Evolutionary conservation across 495 filamentous ascomycete genomes (phyloP).

Genomic region (Apiosordaria backusii): DNA sequence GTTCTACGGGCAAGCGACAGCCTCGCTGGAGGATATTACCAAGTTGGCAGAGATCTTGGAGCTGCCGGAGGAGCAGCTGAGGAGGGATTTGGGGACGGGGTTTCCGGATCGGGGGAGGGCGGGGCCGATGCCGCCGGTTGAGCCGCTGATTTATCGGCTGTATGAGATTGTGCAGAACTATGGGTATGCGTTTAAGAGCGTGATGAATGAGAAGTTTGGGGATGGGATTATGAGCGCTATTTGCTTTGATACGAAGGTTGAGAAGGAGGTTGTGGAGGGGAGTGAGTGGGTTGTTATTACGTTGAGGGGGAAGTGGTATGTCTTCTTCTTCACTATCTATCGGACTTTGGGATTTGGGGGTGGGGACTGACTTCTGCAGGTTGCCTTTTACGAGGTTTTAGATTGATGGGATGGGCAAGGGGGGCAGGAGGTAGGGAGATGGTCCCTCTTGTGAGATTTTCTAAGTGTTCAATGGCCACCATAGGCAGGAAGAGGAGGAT

Average conservation of each 20-base stretch:
- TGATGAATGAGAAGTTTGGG: slow-evolving; percentile 98
- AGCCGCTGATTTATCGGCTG: slow-evolving; percentile 89
- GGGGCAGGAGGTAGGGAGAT: neutral
- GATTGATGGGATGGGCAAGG: neutral
- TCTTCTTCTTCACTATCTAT: neutral
- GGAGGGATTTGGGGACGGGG: slow-evolving; percentile 61
- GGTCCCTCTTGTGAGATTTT: neutral
- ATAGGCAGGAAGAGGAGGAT: neutral
- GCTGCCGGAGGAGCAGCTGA: slow-evolving; percentile 55
- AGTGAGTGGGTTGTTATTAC: slow-evolving; percentile 78
- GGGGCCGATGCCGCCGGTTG: slow-evolving; percentile 89
- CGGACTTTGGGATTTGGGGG: neutral
- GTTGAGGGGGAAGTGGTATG: slow-evolving; percentile 80
- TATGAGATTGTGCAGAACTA: slow-evolving; percentile 99
- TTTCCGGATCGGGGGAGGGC: slow-evolving; percentile 81
- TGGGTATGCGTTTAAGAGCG: slow-evolving; percentile 92
- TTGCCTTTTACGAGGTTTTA: slow-evolving; percentile 63
- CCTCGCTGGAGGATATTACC: slow-evolving; percentile 71
- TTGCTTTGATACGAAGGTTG: slow-evolving; percentile 85
- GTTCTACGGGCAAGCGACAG: slow-evolving; percentile 90
- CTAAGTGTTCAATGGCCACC: neutral
- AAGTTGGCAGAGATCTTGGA: slow-evolving; percentile 66
- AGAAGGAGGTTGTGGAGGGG: slow-evolving; percentile 85
- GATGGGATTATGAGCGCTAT: slow-evolving; percentile 99
- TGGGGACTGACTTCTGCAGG: slow-evolving; percentile 38